Evolutionary conservation across 1,284 basidiomycete genomes (phyloP), one percentile per base, ranked within the genome.

Genomic region (Polyporus tsugae): DNA sequence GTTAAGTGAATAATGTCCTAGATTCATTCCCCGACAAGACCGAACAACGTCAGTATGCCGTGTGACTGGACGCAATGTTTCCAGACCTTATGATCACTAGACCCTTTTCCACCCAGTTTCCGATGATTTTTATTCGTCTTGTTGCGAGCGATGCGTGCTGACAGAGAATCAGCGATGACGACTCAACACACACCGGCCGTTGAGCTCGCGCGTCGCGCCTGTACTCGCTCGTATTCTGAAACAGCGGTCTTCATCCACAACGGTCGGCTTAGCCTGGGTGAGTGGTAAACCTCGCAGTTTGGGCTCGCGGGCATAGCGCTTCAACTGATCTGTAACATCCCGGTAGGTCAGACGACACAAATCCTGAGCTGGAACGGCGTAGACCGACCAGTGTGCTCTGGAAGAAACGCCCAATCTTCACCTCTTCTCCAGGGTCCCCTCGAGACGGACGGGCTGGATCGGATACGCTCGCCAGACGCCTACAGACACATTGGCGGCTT

Each of bases 311-410:
- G 7, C 38, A 25, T 38, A 22, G 38, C 38, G 38, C 38, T 59
- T 13, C 58, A 36, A 36, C 22, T 25, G 7, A 62, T 33, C 60
- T 62, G 38, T 46, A 52, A 61, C 19, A 17, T 35, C 19, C 25
- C 57, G 52, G 60, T 22, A 36, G 17, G 60, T 66, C 60, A 62
- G 33, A 59, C 57, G 53, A 66, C 60, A 35, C 29, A 15, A 25
- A 36, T 49, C 38, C 25, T 35, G 29, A 55, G 60, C n/a, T 41
- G 15, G 35, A 41, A 35, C 46, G 29, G 58, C 49, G 60, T 44
- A 19, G n/a, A 55, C 53, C 33, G 53, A 55, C 52, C 60, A n/a
- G 60, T 33, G 10, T 61, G 64, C 60, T 61, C 46, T 44, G 52
- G n/a, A 25, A 11, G 59, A 65, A 44, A 55, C 59, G 64, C 60